Percentiles rank a stretch among this genome's conserved stretches.
Conservation (phyloP, 768 basidiomycete genomes). For the Kwoniella heveanensis region DNA sequence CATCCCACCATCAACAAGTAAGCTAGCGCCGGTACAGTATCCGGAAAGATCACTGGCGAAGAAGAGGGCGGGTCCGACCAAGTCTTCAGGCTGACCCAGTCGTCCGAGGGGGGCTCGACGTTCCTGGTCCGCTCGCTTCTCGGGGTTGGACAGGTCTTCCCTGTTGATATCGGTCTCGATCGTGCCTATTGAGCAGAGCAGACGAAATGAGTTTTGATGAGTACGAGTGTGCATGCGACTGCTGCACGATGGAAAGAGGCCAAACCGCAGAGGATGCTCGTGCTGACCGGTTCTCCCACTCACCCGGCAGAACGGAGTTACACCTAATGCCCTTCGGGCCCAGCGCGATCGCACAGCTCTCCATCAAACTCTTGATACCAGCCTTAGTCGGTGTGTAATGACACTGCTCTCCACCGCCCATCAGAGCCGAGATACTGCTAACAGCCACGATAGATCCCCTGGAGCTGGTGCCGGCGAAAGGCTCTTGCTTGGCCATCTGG, state of each 20-base stretch:
- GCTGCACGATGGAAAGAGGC: no score
- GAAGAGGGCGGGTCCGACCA: constrained; percentile 75
- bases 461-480: constrained; percentile 56
- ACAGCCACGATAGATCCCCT: constrained; percentile 71
- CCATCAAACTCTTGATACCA: constrained; percentile 75
- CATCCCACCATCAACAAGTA: constrained; percentile 70
- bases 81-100: constrained; percentile 71
- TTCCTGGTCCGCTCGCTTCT: constrained; percentile 67
- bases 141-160: constrained; percentile 66
- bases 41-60: constrained; percentile 70
- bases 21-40: constrained; percentile 58
- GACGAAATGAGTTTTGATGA: not conserved
- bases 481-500: constrained; percentile 70
- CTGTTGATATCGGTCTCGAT: constrained; percentile 77
- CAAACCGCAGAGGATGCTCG: no score
- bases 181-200: constrained; percentile 59
- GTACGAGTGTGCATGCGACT: no score
- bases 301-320: constrained; percentile 61
- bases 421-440: constrained; percentile 76
- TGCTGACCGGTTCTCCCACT: no score
- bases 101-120: constrained; percentile 68
- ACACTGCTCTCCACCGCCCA: constrained; percentile 74
- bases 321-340: constrained; percentile 75
- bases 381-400: constrained; percentile 83
- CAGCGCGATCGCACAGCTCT: constrained; percentile 73